Base-by-base conservation (phyloP, 2,329 filamentous ascomycete genomes). In the Coleophoma eucalyptorum region DNA sequence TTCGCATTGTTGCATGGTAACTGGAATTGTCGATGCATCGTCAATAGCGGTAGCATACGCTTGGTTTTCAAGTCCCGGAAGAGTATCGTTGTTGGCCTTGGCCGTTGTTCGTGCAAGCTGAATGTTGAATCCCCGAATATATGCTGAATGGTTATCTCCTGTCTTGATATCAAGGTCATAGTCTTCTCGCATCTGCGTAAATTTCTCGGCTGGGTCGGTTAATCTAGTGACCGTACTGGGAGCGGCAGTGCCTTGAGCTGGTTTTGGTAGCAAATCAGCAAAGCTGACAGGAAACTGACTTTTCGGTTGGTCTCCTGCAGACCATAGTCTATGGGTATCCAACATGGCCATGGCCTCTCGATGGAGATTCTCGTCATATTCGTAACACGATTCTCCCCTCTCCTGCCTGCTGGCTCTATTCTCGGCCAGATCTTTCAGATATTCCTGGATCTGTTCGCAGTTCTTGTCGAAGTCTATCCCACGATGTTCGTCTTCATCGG, bases 401-500 rank as follows among this genome's bases (percentile, higher is more conserved):
- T 48, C 20, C 12, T 65, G 19, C 15, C 31, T 26, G 26, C 26
- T 26, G 26, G 26, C 5, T 5, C 4, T 26, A 5, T 26, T 26
- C 26, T 26, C 26, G 26, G 26, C 16, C 7, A 44, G 42, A 15
- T 21, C 11, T 15, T 44, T 15, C 20, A 44, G 32, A 31, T 60
- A 65, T 13, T 58, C 56, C 40, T 61, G 54, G n/a, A 65, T 60
- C 21, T 65, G 46, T 1, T 6, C 59, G 7, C 71, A 61, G 46
- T 71, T 70, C 11, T 53, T 44, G 2, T 68, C 58, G 68, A 76
- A 80, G 41, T 66, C 55, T 1, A 65, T 42, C 50, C 69, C 70
- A 15, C 72, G 69, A 50, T 74, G 69, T 5, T 64, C 58, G 55
- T 81, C 75, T 53, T 77, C 71, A 31, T 79, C 75, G 3, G 69